Evolutionary conservation across 495 filamentous ascomycete genomes (phyloP).

Genomic region (Podospora fimiseda): DNA sequence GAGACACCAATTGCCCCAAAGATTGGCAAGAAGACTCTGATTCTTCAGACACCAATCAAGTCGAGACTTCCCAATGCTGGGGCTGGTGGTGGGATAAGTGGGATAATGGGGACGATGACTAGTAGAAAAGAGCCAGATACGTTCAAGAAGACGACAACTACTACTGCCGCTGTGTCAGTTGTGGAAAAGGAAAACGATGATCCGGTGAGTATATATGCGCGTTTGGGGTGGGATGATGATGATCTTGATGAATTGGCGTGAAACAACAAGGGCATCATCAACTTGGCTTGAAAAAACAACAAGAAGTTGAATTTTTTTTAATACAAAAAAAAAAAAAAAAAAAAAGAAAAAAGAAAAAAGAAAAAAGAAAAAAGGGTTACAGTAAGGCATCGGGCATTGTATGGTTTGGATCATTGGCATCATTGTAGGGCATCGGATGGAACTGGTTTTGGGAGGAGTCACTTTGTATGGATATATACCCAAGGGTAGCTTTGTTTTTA

Average conservation of each 20-base stretch:
- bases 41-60: slow-evolving; percentile 42
- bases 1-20: slow-evolving; percentile 35
- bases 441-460: too few species aligned
- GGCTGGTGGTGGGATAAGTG: background rate
- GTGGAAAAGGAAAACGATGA: background rate
- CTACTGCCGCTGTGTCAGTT: slow-evolving; percentile 3
- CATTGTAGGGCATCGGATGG: too few species aligned
- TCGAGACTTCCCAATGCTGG: slow-evolving; percentile 16
- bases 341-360: background rate
- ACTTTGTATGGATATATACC: too few species aligned
- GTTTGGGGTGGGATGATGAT: slow-evolving; percentile 64
- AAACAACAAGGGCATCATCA: too few species aligned
- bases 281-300: background rate
- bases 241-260: slow-evolving; percentile 13
- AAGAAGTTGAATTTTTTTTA: too few species aligned
- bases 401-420: background rate
- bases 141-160: too few species aligned
- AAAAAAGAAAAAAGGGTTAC: background rate
- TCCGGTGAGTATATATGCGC: slow-evolving; percentile 54
- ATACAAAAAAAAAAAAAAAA: too few species aligned
- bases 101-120: too few species aligned
- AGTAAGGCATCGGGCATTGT: background rate
- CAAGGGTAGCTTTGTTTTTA: too few species aligned
- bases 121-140: slow-evolving; percentile 16
- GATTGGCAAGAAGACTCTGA: slow-evolving; percentile 15